phyloP scores from a whole-genome alignment of 139 green algal genomes.

The Monoraphidium neglectum region DNA sequence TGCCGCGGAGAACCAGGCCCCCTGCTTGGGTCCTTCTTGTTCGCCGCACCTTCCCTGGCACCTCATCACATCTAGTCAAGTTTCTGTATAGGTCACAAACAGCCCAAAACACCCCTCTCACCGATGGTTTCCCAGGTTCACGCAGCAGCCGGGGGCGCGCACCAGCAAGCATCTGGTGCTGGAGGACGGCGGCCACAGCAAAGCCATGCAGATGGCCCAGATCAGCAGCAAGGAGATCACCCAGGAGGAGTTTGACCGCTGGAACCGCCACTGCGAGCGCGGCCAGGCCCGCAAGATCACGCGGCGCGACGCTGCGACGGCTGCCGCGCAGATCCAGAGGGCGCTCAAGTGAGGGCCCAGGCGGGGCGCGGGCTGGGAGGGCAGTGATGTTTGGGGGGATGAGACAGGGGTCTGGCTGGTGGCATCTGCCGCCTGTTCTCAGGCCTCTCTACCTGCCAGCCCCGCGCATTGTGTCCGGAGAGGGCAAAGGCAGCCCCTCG shows the following conservation, averaged over 20 bases:
- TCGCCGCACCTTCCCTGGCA: not conserved
- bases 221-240: constrained; percentile 21
- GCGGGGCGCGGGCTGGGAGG: too few species aligned
- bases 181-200: constrained; percentile 21
- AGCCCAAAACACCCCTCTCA: too few species aligned
- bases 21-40: not conserved
- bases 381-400: too few species aligned
- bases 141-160: constrained; percentile 25
- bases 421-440: too few species aligned
- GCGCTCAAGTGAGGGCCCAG: constrained; percentile 17
- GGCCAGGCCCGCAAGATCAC: constrained; percentile 4
- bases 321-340: constrained; percentile 1
- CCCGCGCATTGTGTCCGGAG: too few species aligned
- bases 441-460: too few species aligned
- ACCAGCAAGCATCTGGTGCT: constrained; percentile 50
- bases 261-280: not conserved
- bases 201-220: constrained; percentile 21
- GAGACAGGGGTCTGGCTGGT: too few species aligned
- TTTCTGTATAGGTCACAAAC: constrained; percentile 8
- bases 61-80: constrained; percentile 31
- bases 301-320: constrained; percentile 12
- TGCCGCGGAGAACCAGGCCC: not conserved
- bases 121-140: too few species aligned
- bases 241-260: constrained; percentile 7
- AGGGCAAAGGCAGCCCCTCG: too few species aligned